Evolutionary conservation across 192 early-diverging fungal species (phyloP).

Genomic region (Spizellomyces punctatus): DNA sequence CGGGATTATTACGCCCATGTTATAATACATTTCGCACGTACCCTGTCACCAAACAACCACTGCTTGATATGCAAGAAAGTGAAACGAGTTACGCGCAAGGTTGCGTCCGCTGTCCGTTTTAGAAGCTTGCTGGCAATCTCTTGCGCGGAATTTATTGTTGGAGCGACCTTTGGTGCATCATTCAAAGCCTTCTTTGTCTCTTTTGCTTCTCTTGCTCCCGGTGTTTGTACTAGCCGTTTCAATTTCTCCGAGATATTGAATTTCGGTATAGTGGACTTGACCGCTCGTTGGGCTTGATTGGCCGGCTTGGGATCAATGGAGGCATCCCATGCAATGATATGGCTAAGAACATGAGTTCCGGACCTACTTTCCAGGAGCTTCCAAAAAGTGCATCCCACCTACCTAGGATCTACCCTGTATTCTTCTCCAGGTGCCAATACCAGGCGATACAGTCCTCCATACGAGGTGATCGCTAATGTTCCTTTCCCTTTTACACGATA

Average conservation of each 20-base stretch:
- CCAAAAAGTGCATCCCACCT: background rate
- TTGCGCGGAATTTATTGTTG: too few relatives aligned
- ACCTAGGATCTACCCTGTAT: constrained; percentile 16
- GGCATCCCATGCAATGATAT: constrained; percentile 15
- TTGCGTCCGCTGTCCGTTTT: too few relatives aligned
- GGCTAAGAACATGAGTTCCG: background rate
- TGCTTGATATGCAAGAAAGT: too few relatives aligned
- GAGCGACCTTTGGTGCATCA: too few relatives aligned
- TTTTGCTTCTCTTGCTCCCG: too few relatives aligned
- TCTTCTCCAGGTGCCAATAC: constrained; percentile 19
- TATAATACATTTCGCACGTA: too few relatives aligned
- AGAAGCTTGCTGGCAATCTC: too few relatives aligned
- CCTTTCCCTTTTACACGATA: constrained; percentile 17
- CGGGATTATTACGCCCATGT: background rate
- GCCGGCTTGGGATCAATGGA: background rate
- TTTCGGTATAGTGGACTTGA: background rate
- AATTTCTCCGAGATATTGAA: background rate
- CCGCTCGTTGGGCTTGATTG: background rate
- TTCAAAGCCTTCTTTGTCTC: too few relatives aligned
- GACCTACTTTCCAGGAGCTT: background rate
- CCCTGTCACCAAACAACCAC: too few relatives aligned
- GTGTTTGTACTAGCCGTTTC: too few relatives aligned
- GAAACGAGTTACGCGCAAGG: too few relatives aligned
- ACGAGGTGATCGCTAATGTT: constrained; percentile 10
- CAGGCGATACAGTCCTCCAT: constrained; percentile 14